Evolutionary conservation across 257 asterid species (phyloP).

Genomic region (Solanum infundibuliforme): DNA sequence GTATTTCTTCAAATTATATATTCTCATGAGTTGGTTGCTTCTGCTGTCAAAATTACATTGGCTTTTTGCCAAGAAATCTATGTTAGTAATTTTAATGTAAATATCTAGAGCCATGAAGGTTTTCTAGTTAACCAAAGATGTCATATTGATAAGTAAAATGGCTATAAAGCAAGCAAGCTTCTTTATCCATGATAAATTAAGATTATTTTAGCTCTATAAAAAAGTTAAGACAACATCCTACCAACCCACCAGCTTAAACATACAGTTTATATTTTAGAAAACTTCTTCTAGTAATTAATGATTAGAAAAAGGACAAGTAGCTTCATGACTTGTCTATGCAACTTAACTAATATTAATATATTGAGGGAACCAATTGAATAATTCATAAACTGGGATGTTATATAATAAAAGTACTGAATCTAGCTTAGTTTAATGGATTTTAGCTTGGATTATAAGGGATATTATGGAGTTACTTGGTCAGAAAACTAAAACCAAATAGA

Average conservation of each 20-base stretch:
- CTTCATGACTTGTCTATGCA: neutral
- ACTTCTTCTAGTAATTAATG: neutral
- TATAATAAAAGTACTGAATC: neutral
- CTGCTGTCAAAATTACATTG: neutral
- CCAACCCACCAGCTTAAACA: neutral
- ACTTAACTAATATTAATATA: neutral
- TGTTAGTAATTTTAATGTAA: neutral
- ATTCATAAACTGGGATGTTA: neutral
- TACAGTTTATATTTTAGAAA: neutral
- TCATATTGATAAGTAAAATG: neutral
- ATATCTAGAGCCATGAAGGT: neutral
- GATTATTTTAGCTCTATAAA: constrained; percentile 7
- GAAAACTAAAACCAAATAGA: neutral
- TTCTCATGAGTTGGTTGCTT: neutral
- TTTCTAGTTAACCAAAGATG: neutral
- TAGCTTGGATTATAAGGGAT: constrained; percentile 26
- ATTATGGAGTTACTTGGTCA: neutral
- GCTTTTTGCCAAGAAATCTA: neutral
- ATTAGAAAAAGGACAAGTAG: neutral
- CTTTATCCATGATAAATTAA: neutral
- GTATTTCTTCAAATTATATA: neutral
- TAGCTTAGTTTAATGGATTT: constrained; percentile 1
- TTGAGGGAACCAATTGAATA: neutral
- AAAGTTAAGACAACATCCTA: neutral
- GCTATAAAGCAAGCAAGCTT: neutral